Evolutionary conservation across 495 filamentous ascomycete genomes (phyloP).

Genomic region (Schizothecium vesticola): DNA sequence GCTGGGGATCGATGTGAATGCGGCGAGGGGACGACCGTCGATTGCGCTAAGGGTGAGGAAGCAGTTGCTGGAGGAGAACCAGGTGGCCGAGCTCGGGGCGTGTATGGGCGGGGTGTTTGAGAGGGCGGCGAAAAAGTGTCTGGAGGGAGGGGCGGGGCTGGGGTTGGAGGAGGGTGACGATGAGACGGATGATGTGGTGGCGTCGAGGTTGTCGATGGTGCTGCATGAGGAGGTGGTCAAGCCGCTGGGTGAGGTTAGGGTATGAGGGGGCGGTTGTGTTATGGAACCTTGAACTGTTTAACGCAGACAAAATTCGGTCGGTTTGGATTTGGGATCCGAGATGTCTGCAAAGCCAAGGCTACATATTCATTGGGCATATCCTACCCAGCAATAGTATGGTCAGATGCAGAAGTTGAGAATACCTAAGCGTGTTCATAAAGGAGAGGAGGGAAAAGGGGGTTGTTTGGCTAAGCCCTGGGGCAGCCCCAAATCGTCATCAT

Average conservation of each 20-base stretch:
- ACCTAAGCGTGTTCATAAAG: too few relatives aligned
- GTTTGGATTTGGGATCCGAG: not conserved
- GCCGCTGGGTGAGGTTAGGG: slow-evolving; percentile 27
- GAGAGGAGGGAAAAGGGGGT: too few relatives aligned
- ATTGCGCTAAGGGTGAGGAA: slow-evolving; percentile 27
- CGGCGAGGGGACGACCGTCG: slow-evolving; percentile 20
- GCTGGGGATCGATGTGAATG: slow-evolving; percentile 33
- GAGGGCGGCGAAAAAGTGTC: slow-evolving; percentile 27
- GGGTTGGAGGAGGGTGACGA: slow-evolving; percentile 28
- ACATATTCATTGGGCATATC: too few relatives aligned
- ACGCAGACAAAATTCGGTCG: not conserved
- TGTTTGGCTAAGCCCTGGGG: too few relatives aligned
- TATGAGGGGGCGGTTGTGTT: slow-evolving; percentile 15
- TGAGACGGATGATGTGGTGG: slow-evolving; percentile 30
- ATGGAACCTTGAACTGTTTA: not conserved
- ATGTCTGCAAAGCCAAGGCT: too few relatives aligned
- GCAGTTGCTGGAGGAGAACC: slow-evolving; percentile 20
- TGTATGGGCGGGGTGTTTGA: slow-evolving; percentile 33
- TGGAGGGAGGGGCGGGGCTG: slow-evolving; percentile 27
- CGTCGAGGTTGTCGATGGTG: slow-evolving; percentile 26
- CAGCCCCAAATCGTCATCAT: too few relatives aligned
- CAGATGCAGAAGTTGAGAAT: too few relatives aligned
- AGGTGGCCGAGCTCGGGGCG: slow-evolving; percentile 28
- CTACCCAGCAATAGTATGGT: too few relatives aligned
- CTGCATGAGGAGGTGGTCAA: slow-evolving; percentile 37